A percentile compares a stretch with the other conserved stretches of the same genome.
phyloP scores from a whole-genome alignment of 768 basidiomycete genomes.

The Pleurotus citrinopileatus region DNA sequence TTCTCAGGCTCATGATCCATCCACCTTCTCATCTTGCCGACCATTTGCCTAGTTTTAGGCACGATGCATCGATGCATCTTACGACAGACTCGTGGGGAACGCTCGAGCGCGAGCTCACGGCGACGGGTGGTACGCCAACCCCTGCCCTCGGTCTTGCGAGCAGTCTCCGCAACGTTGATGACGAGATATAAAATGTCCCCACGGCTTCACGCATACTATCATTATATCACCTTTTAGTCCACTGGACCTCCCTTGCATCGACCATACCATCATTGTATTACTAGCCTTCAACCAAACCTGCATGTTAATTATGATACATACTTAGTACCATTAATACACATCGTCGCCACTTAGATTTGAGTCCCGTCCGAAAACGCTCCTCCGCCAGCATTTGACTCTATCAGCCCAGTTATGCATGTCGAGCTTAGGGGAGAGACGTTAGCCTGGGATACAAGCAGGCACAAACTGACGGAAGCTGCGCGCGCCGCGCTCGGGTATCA shows the following conservation, averaged over 20 bases:
- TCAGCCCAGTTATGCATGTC: no score
- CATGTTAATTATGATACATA: neutral
- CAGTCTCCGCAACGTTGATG: constrained; percentile 12
- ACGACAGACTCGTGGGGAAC: constrained; percentile 39
- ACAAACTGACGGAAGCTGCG: neutral
- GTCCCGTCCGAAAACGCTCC: no score
- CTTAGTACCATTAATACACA: no score
- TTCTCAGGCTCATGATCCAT: constrained; percentile 30
- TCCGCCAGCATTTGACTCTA: no score
- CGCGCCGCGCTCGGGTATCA: neutral
- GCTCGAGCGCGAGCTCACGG: constrained; percentile 32
- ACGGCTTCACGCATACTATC: neutral
- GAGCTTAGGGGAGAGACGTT: neutral
- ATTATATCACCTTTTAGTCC: neutral
- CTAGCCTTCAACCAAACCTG: neutral
- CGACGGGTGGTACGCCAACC: constrained; percentile 32
- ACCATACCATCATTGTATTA: constrained; percentile 1
- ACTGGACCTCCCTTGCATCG: no score
- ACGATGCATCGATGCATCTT: constrained; percentile 33
- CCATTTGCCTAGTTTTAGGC: constrained; percentile 32
- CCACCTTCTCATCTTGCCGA: constrained; percentile 26
- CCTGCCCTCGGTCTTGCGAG: constrained; percentile 37
- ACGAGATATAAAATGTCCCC: neutral
- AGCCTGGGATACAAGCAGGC: neutral
- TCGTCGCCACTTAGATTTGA: no score